Evolutionary conservation across 805 yeast genomes (phyloP).

Genomic region (Yamadazyma scolyti): DNA sequence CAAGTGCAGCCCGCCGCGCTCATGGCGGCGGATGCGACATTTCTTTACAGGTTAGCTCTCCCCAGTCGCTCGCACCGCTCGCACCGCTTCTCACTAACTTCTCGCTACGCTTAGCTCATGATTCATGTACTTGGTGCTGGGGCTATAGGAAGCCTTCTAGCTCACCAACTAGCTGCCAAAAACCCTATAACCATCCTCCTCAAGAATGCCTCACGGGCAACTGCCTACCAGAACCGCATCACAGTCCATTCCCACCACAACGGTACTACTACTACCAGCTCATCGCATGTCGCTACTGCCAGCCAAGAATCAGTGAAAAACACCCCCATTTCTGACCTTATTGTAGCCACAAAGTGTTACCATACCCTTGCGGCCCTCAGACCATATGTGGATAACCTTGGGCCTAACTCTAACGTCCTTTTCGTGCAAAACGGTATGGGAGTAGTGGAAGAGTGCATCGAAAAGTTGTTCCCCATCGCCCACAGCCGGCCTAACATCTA

Average conservation of each 20-base stretch:
- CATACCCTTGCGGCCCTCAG: constrained; percentile 63
- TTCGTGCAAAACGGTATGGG: constrained; percentile 90
- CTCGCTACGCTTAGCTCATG: no score
- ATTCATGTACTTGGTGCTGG: constrained; percentile 12
- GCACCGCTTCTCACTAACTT: no score
- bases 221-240: no score
- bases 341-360: constrained; percentile 78
- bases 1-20: neutral
- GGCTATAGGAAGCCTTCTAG: constrained; percentile 12
- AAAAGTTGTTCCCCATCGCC: constrained; percentile 49
- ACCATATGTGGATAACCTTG: constrained; percentile 50
- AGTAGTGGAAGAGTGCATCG: constrained; percentile 47
- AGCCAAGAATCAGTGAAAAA: neutral
- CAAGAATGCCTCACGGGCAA: constrained; percentile 1
- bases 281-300: constrained; percentile 1
- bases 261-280: constrained; percentile 1
- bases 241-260: constrained; percentile 1
- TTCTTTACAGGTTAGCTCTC: neutral
- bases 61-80: no score
- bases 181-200: constrained; percentile 3
- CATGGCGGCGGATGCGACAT: neutral
- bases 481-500: constrained; percentile 52
- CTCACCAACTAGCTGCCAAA: constrained; percentile 8
- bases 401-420: constrained; percentile 50
- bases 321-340: constrained; percentile 36